A percentile compares a stretch with the other conserved stretches of the same genome.
Conservation (phyloP, 257 asterid genomes). For the Ilex aquifolium region DNA sequence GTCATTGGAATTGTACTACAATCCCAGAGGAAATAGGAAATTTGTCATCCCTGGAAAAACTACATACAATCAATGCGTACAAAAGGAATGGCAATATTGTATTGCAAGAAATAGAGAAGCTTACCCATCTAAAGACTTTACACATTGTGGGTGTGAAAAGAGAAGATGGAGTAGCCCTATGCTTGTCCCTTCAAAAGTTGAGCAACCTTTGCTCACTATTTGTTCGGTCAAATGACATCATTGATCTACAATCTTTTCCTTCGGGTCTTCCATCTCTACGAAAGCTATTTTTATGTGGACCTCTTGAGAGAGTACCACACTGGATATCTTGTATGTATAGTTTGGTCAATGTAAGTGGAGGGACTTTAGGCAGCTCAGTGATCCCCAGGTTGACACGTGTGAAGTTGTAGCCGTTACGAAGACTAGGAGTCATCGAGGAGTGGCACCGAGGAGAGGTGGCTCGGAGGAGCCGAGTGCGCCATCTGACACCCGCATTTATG, state of each 20-base stretch:
- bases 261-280: background rate
- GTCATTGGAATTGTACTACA: no score
- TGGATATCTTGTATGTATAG: conserved; percentile 16
- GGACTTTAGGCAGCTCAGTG: no score
- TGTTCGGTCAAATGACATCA: background rate
- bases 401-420: no score
- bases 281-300: background rate
- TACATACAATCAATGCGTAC: no score
- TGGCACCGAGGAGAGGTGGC: no score
- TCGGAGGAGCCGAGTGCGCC: no score
- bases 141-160: conserved; percentile 1
- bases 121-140: conserved; percentile 3
- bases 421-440: no score
- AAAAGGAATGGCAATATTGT: no score
- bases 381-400: no score
- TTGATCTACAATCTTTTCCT: conserved; percentile 8
- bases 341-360: background rate
- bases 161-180: conserved; percentile 1
- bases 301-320: conserved; percentile 14
- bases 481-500: no score
- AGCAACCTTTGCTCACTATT: background rate
- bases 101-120: background rate
- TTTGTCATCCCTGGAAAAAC: no score
- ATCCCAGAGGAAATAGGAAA: no score
- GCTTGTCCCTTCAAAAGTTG: conserved; percentile 7